A percentile compares a stretch with the other conserved stretches of the same genome.
Conservation (phyloP, 2,329 filamentous ascomycete species). For the Geosmithia flava region DNA sequence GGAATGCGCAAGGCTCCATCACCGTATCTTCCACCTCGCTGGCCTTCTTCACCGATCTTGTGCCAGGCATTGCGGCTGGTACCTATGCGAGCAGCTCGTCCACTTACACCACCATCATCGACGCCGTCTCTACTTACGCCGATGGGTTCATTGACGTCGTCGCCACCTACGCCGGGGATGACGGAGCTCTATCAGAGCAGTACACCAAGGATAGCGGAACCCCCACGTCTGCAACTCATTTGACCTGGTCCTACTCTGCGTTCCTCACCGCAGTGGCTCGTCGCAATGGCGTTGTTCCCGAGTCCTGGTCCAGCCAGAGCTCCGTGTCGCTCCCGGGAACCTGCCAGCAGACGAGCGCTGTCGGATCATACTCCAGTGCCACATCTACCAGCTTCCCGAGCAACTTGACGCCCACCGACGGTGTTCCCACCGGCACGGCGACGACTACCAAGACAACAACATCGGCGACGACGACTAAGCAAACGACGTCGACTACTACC, state of each 20-base stretch:
- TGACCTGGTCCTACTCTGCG: slow-evolving; percentile 64
- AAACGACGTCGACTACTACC: not conserved
- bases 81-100: slow-evolving; percentile 40
- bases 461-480: no score
- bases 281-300: slow-evolving; percentile 40
- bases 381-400: slow-evolving; percentile 35
- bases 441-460: not conserved
- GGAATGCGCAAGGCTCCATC: slow-evolving; percentile 51
- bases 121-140: slow-evolving; percentile 44
- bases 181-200: slow-evolving; percentile 58
- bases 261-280: slow-evolving; percentile 52
- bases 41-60: slow-evolving; percentile 58
- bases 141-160: slow-evolving; percentile 51
- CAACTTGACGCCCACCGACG: slow-evolving; percentile 27
- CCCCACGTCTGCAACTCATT: slow-evolving; percentile 51
- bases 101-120: slow-evolving; percentile 41
- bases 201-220: slow-evolving; percentile 39
- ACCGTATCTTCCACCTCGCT: slow-evolving; percentile 53
- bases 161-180: slow-evolving; percentile 44
- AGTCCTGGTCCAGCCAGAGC: slow-evolving; percentile 39
- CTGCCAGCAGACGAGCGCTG: slow-evolving; percentile 33
- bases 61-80: slow-evolving; percentile 43
- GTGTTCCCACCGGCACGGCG: slow-evolving; percentile 9
- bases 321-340: slow-evolving; percentile 33
- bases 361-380: slow-evolving; percentile 37